Evolutionary conservation across 148 eudicot genomes (phyloP), one percentile per base, ranked within the genome.

Genomic region (Silene uniflora): DNA sequence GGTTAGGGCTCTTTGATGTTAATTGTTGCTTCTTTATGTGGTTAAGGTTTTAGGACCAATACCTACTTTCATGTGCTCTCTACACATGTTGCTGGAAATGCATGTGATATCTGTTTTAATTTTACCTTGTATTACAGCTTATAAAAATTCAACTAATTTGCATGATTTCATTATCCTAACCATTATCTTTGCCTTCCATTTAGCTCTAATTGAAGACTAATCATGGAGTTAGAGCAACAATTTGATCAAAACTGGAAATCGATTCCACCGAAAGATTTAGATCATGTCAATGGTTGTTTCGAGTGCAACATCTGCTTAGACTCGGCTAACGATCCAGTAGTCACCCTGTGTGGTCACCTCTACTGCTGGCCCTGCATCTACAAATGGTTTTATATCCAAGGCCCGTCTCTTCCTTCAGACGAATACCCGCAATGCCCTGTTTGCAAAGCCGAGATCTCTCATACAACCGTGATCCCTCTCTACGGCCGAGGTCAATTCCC

Each of bases 281-380:
- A 85, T 65, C 79, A 67, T 54, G 60, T 68, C 23, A 75, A 67
- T 5, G 86, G 91, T 23, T 78, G 88, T 75, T 93, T 93, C 19
- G 96, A 93, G 73, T 91, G 98, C 89, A 93, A 87, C 75, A 93
- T 93, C 77, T 93, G 98, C 87, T 75, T 93, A 42, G 92, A 91
- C 76, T 82, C 78, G 56, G 93, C 88, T 0, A 67, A 74, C 25
- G 97, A 91, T 39, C 98, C 96, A 11, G 97, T 91, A 11, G 93
- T 91, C 67, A 93, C 98, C 75, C 87, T 93, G 13, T 93, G 98
- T 58, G 98, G 98, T 68, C 98, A 93, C 73, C 89, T 93, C 67
- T 93, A 89, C 76, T 93, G 98, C 73, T 93, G 96, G 98, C 89
- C 96, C 14, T 93, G 98, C 86, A 84, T 93, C 85, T 90, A 91